Evolutionary conservation across 768 basidiomycete genomes (phyloP).

Genomic region (Boletus huronensis): DNA sequence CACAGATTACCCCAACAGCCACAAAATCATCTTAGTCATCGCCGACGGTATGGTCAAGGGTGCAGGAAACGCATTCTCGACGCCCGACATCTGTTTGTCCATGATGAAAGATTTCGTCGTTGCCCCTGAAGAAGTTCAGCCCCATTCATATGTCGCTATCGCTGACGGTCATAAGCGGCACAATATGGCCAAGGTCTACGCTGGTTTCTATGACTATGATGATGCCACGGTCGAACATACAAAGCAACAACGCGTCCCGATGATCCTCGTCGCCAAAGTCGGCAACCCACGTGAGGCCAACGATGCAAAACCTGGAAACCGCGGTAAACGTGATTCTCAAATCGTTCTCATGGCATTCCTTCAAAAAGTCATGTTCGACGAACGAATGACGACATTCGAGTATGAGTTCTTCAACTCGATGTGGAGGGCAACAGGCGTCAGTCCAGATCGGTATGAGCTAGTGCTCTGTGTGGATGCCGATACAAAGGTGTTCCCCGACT

Average conservation of each 20-base stretch:
- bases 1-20: slow-evolving; percentile 97
- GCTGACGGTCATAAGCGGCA: slow-evolving; percentile 99
- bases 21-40: slow-evolving; percentile 93
- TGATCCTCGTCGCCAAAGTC: slow-evolving; percentile 92
- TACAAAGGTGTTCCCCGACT: slow-evolving; percentile 99
- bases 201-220: slow-evolving; percentile 96
- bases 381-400: slow-evolving; percentile 99
- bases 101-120: slow-evolving; percentile 98
- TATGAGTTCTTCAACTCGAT: slow-evolving; percentile 99
- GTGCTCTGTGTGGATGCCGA: slow-evolving; percentile 96
- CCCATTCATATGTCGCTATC: slow-evolving; percentile 96
- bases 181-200: slow-evolving; percentile 99
- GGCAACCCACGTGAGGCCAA: slow-evolving; percentile 89
- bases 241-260: slow-evolving; percentile 96
- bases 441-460: slow-evolving; percentile 93
- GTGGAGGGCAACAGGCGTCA: slow-evolving; percentile 93
- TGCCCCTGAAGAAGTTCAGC: slow-evolving; percentile 76
- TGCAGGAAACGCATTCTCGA: slow-evolving; percentile 81
- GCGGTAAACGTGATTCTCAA: slow-evolving; percentile 98
- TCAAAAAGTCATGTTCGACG: slow-evolving; percentile 99
- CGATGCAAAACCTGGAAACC: slow-evolving; percentile 94
- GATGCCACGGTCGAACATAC: slow-evolving; percentile 81
- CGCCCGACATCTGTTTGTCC: slow-evolving; percentile 87
- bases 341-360: slow-evolving; percentile 97
- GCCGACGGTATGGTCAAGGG: slow-evolving; percentile 99